Evolutionary conservation across 164 flowering plant species (phyloP).

Genomic region (Buxus sempervirens): DNA sequence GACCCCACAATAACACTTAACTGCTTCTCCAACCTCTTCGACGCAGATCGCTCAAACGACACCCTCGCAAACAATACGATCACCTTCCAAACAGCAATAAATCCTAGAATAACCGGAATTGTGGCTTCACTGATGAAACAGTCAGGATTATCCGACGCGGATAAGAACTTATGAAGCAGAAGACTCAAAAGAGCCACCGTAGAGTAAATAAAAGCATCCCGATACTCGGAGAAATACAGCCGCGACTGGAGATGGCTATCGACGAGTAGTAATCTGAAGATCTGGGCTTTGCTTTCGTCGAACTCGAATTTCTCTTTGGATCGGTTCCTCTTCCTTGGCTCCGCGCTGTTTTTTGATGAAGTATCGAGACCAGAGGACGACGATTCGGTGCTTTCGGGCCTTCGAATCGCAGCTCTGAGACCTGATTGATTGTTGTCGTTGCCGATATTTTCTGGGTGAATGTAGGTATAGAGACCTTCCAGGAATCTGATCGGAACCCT

Average conservation of each 20-base stretch:
- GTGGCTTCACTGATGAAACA: constrained; percentile 40
- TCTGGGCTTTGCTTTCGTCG: constrained; percentile 92
- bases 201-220: constrained; percentile 33
- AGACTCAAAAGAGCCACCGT: constrained; percentile 41
- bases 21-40: constrained; percentile 72
- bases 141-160: constrained; percentile 26
- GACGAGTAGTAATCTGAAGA: constrained; percentile 73
- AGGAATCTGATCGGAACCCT: constrained; percentile 59
- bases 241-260: constrained; percentile 60
- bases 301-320: constrained; percentile 68
- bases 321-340: constrained; percentile 42
- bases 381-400: constrained; percentile 43
- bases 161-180: constrained; percentile 42
- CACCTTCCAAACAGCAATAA: constrained; percentile 34
- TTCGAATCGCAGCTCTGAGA: constrained; percentile 63
- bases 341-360: constrained; percentile 26
- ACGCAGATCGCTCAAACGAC: constrained; percentile 72
- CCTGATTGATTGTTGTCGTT: constrained; percentile 26
- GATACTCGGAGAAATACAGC: constrained; percentile 47
- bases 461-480: constrained; percentile 70
- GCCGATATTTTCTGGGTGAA: constrained; percentile 72
- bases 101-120: constrained; percentile 50
- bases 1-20: constrained; percentile 53
- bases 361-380: constrained; percentile 20
- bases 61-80: constrained; percentile 33